A percentile compares a stretch with the other conserved stretches of the same genome.
Conservation (phyloP, 768 basidiomycete genomes). For the Ramaria sp. region DNA sequence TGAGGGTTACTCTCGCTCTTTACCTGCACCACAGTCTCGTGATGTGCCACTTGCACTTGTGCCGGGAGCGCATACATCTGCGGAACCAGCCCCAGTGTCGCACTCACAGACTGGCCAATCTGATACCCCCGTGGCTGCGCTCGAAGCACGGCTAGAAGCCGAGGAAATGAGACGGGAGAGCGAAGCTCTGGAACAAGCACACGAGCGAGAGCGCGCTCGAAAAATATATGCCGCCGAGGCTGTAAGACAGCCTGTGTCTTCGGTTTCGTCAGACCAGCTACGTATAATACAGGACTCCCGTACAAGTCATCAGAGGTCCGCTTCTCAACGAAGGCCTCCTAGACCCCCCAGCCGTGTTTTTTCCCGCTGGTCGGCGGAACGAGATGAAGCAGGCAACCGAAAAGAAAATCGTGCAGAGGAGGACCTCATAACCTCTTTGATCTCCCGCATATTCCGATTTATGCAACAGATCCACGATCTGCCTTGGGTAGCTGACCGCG, state of each 20-base stretch:
- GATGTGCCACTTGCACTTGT: not conserved
- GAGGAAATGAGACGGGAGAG: not conserved
- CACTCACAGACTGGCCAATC: not conserved
- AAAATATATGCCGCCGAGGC: not conserved
- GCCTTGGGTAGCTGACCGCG: conserved; percentile 7
- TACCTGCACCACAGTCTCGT: no score
- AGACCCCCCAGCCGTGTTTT: not conserved
- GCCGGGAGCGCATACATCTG: not conserved
- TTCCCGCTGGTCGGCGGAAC: not conserved
- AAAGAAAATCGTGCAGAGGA: not conserved
- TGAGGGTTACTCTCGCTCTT: no score
- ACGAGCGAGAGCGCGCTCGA: not conserved
- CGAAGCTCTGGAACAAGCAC: not conserved
- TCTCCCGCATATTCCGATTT: not conserved
- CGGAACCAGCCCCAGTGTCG: not conserved
- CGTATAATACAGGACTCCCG: not conserved
- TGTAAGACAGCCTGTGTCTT: not conserved
- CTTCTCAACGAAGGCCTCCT: not conserved
- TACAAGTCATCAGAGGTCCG: not conserved
- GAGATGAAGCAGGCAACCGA: not conserved
- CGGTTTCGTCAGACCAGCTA: not conserved
- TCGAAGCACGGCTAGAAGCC: not conserved
- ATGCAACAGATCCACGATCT: not conserved
- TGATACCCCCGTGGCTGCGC: not conserved
- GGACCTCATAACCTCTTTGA: not conserved